Evolutionary conservation across 1,284 basidiomycete species (phyloP).

Genomic region (Boletus hoseneyae): DNA sequence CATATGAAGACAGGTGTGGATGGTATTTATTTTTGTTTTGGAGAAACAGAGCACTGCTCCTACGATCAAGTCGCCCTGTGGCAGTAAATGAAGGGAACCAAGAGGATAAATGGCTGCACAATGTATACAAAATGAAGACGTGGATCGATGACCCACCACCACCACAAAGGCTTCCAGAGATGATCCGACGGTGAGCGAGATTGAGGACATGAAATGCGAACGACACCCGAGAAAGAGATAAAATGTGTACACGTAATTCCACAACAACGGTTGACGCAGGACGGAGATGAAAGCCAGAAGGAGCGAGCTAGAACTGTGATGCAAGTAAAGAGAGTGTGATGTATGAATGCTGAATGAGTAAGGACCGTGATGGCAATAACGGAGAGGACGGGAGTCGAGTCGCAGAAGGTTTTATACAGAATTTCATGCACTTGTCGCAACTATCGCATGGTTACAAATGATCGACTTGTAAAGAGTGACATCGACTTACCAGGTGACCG

Average conservation of each 20-base stretch:
- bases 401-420: constrained; percentile 5
- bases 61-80: constrained; percentile 6
- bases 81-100: neutral
- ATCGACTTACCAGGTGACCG: constrained; percentile 10
- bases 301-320: constrained; percentile 2
- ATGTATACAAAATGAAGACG: constrained; percentile 30
- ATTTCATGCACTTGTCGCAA: constrained; percentile 3
- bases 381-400: neutral
- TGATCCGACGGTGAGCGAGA: constrained; percentile 6
- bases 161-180: constrained; percentile 2
- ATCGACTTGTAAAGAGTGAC: neutral
- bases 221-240: constrained; percentile 10
- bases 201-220: constrained; percentile 11
- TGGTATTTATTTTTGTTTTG: neutral
- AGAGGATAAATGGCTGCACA: constrained; percentile 4
- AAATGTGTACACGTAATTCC: constrained; percentile 35
- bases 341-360: constrained; percentile 10
- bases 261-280: constrained; percentile 29
- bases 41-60: constrained; percentile 5
- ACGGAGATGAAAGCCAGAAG: constrained; percentile 9
- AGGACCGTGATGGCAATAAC: constrained; percentile 18
- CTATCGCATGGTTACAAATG: constrained; percentile 8
- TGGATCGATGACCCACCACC: neutral
- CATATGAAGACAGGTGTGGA: constrained; percentile 8
- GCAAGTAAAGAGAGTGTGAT: constrained; percentile 14